Evolutionary conservation across 164 flowering plant genomes (phyloP), one percentile per base, ranked within the genome.

Genomic region (Aristolochia contorta): DNA sequence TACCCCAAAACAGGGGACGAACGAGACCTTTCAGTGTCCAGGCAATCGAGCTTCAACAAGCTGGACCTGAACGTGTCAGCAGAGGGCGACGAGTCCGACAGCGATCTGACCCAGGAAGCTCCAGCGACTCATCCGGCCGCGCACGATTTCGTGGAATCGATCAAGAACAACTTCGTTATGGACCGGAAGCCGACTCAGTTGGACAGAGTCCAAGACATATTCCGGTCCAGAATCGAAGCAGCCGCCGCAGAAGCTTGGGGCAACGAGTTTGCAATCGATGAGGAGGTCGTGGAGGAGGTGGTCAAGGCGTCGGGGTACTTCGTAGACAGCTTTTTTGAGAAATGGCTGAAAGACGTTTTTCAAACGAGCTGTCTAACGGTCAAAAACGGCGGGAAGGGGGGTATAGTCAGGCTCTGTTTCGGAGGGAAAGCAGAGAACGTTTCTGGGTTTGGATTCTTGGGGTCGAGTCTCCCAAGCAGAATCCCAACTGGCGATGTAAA

Each of bases 291-390:
- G 67, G 85, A 81, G 60, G 82, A 72, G 62, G 32, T 84, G n/a
- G 57, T 71, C 18, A 52, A 14, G 14, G 78, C 81, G 25, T 76
- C 61, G 47, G 79, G 78, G 64, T 66, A 57, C 41, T 80, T 80
- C 65, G 63, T 78, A 12, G 72, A 79, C 54, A 67, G 73, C 79
- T 69, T 77, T 82, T 78, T 82, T 75, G 87, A 84, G 32, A 75
- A 80, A 59, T 89, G 96, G 96, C 69, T 84, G 45, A 78, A 75
- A 78, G 87, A 83, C 58, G 65, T 89, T 66, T 80, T 89, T 70
- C 81, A 82, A 79, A 79, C 75, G 47, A 79, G 84, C 67, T 73
- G 87, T 72, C 18, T 70, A 66, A 73, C 66, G 64, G 68, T 77
- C 23, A 74, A 74, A 66, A 70, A 48, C 47, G 71, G 82, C 32